Evolutionary conservation across 129 eudicot genomes (phyloP), one percentile per base, ranked within the genome.

Genomic region (Lactuca sativa): DNA sequence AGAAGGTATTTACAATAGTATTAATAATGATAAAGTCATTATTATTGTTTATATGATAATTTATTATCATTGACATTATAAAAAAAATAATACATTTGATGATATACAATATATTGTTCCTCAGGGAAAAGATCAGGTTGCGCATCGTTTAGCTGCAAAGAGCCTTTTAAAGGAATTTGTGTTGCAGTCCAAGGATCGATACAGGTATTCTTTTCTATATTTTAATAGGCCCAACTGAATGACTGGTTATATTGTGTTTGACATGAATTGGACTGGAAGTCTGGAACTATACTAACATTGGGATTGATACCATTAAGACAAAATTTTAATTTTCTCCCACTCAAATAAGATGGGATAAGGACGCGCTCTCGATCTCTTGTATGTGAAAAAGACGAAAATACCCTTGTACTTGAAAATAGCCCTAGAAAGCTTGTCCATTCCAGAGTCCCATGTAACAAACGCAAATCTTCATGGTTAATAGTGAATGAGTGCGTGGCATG

Each of bases 121-220:
- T 63, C 68, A 63, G 68, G 16, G 14, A 52, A 70, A 7, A 4
- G 11, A 43, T 12, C 3, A 10, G n/a, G 7, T 1, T 44, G 56
- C 12, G 0, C 59, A 58, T 58, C 33, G 21, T 14, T 44, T 44
- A 44, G 66, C 9, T 14, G 31, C n/a, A 9, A 70, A 70, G 56
- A 33, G 32, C 32, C n/a, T 6, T 7, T 25, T 57, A 25, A 30
- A n/a, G n/a, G 74, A 57, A 5, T 25, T 40, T 41, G 43, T 57
- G 44, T 25, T 25, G 74, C 55, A 40, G 65, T 31, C 44, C 16
- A 70, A 56, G 56, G 54, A 16, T 70, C 66, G 15, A 14, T 11
- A 44, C 56, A 25, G 74, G 74, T 70, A 70, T 18, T 13, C 30
- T 40, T 13, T 69, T 37, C 6, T 59, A 13, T 59, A 59, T 59